Conservation (phyloP, 2,329 filamentous ascomycete species). For the Coniochaeta sp. region DNA sequence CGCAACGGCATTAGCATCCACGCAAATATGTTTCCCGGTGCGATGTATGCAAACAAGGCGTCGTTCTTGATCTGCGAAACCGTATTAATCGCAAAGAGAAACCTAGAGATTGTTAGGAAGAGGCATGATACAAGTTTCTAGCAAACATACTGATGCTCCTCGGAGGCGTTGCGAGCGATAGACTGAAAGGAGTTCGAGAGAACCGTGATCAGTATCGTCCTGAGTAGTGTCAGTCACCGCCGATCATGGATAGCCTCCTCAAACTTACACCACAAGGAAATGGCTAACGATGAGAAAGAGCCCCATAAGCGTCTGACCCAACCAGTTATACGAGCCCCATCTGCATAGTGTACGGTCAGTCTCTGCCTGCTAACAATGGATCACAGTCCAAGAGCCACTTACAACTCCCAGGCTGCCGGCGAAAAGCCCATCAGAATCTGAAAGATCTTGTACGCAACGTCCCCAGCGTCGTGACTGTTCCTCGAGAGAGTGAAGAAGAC, state of each 20-base stretch:
- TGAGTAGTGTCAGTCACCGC: background rate
- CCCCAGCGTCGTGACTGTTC: slow-evolving; percentile 59
- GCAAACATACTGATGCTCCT: slow-evolving; percentile 69
- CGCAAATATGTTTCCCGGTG: slow-evolving; percentile 83
- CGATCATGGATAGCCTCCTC: slow-evolving; percentile 3
- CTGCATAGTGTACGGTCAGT: slow-evolving; percentile 22
- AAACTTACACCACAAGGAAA: slow-evolving; percentile 71
- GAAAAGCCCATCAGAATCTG: slow-evolving; percentile 96
- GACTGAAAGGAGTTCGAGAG: slow-evolving; percentile 94
- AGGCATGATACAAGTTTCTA: background rate
- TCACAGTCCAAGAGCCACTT: slow-evolving; percentile 19
- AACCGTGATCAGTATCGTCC: slow-evolving; percentile 92
- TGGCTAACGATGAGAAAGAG: slow-evolving; percentile 91
- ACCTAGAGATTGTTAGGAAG: slow-evolving; percentile 31
- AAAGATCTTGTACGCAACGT: slow-evolving; percentile 85
- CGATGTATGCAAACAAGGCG: slow-evolving; percentile 86
- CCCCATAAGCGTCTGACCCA: slow-evolving; percentile 70
- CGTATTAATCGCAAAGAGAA: slow-evolving; percentile 91
- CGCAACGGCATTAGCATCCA: slow-evolving; percentile 82
- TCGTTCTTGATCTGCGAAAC: slow-evolving; percentile 99
- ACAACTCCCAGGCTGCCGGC: slow-evolving; percentile 88
- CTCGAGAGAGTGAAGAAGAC: slow-evolving; percentile 85
- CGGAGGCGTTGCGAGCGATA: slow-evolving; percentile 85
- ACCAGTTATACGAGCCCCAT: slow-evolving; percentile 66
- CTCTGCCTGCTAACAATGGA: background rate